These are phyloP conservation scores for Chytridium lagenaria DNA, from an alignment of 371 early-diverging fungal genomes.

Conservation along the genomic window DNA sequence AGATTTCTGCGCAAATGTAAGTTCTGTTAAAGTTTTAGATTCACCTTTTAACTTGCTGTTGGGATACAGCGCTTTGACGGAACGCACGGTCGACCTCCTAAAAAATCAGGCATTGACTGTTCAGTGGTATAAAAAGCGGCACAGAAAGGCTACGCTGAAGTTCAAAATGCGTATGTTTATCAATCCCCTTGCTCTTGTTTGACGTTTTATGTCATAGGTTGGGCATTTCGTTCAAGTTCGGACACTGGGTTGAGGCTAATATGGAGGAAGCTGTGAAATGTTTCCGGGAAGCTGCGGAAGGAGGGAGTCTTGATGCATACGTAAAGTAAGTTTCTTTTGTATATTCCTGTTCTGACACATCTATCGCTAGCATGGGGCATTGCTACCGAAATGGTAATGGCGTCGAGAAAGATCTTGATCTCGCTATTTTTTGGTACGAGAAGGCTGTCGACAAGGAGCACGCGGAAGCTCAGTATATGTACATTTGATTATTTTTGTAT, in stretches of 20 bases:
- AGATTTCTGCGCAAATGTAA: too few species aligned
- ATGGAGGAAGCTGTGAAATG: neutral
- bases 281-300: neutral
- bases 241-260: neutral
- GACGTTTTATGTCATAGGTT: neutral
- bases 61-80: too few species aligned
- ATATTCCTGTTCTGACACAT: neutral
- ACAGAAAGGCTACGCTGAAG: neutral
- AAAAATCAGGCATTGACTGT: conserved; percentile 20
- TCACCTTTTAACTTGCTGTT: too few species aligned
- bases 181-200: neutral
- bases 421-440: conserved; percentile 58
- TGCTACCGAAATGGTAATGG: conserved; percentile 87
- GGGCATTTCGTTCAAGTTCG: neutral
- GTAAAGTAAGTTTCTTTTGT: neutral
- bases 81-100: conserved; percentile 16
- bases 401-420: conserved; percentile 57
- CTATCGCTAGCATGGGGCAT: conserved; percentile 68
- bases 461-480: neutral
- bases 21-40: too few species aligned
- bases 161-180: neutral
- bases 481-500: neutral
- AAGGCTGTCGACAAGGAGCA: neutral
- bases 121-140: neutral
- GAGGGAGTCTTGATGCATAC: neutral